These are phyloP conservation scores for Solanum piurae DNA, from an alignment of 257 asterid species.

Conservation along the genomic window DNA sequence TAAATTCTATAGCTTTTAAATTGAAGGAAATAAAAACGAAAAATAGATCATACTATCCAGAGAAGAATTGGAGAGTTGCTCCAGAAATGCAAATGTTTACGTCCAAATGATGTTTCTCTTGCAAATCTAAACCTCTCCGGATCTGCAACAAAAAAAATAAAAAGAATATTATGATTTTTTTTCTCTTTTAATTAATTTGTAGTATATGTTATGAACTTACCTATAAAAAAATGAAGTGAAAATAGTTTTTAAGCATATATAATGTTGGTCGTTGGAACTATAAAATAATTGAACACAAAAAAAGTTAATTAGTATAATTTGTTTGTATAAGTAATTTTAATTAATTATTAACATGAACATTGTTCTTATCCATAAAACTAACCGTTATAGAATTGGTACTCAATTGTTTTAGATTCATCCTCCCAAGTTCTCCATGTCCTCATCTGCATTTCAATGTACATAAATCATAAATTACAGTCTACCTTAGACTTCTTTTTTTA, in stretches of 20 bases:
- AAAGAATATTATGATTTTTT: too few species aligned
- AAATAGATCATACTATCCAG: slow-evolving; percentile 7
- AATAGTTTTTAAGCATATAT: not conserved
- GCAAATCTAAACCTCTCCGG: slow-evolving; percentile 13
- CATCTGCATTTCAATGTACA: slow-evolving; percentile 7
- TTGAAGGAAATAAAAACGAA: not conserved
- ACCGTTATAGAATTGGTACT: slow-evolving; percentile 12
- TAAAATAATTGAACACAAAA: not conserved
- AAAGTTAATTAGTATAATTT: not conserved
- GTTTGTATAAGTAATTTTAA: not conserved
- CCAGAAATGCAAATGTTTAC: slow-evolving; percentile 13
- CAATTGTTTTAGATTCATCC: slow-evolving; percentile 8
- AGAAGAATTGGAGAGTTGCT: slow-evolving; percentile 11
- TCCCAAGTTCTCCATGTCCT: slow-evolving; percentile 20
- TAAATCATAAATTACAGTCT: not conserved
- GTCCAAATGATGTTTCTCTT: slow-evolving; percentile 22
- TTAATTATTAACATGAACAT: not conserved
- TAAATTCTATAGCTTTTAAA: not conserved
- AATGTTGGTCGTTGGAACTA: not conserved
- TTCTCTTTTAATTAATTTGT: not conserved
- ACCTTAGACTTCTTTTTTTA: not conserved
- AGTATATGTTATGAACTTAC: not conserved
- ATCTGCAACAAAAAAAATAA: not conserved
- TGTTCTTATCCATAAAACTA: not conserved
- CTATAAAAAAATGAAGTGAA: not conserved